Base-by-base conservation (phyloP, 73 alveolate genomes). In the Uronychia binucleata region DNA sequence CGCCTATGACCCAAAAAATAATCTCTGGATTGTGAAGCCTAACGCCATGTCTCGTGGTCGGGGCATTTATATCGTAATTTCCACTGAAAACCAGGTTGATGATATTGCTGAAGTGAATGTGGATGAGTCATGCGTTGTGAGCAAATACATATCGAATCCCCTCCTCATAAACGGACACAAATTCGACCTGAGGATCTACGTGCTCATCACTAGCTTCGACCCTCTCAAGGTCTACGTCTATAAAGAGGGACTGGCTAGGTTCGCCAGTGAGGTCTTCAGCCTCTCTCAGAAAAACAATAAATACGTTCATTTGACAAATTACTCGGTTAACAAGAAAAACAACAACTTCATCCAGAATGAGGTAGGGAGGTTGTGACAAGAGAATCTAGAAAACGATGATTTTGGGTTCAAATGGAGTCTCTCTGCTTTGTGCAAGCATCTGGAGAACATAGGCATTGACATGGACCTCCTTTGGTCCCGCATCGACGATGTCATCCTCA, bases 121-220 rank as follows among this genome's bases (percentile, higher is more conserved):
- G 60, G 90, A 84, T 86, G 98, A 95, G 87, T 58, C 95, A 30
- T 74, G 85, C 58, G 97, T 95, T 26, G 90, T 93, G 1, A 85
- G 96, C 80, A 90, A 92, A 82, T 95, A 95, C 93, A 91, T 95
- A 31, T 92, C 76, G n/a, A 89, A 93, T 79, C 98, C 98, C 26
- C 82, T 91, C 29, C 86, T 95, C 79, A 91, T 95, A 75, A 92
- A 89, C 57, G 98, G 96, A 31, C 86, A 87, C 58, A 95, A 95
- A 81, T 95, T 93, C 59, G 98, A 95, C 81, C 29, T 93, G 84
- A 88, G 98, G 74, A 86, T 95, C 25, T 95, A 95, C 78, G 96
- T 93, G 33, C 86, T 95, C 87, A 98, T 95, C 74, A 95, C 98
- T 14, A 59, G 92, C 67, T 93, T 87, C 77, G 97, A 91, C 85